These are phyloP conservation scores for Poa annua DNA, from an alignment of 176 grass and related monocot species.

Conservation along the genomic window DNA sequence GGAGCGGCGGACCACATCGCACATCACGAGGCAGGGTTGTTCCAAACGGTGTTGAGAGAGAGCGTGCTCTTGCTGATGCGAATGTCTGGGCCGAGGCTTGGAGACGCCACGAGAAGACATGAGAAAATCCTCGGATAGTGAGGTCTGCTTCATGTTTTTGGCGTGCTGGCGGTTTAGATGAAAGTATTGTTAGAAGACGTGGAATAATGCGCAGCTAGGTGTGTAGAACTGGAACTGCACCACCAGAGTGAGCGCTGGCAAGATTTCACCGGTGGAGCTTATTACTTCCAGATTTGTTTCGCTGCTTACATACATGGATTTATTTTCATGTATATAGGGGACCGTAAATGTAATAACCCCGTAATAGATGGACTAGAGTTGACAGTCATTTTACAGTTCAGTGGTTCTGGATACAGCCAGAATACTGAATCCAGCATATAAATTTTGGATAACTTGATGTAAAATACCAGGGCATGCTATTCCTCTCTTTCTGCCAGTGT, in stretches of 20 bases:
- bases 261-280: slow-evolving; percentile 56
- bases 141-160: not conserved
- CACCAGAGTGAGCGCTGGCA: slow-evolving; percentile 53
- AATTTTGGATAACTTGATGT: not conserved
- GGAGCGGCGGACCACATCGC: slow-evolving; percentile 25
- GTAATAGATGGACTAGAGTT: not conserved
- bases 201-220: slow-evolving; percentile 41
- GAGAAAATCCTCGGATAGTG: not conserved
- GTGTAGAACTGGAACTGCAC: slow-evolving; percentile 46
- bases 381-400: not conserved
- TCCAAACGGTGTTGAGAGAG: slow-evolving; percentile 39
- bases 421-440: not conserved
- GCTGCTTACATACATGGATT: slow-evolving; percentile 21
- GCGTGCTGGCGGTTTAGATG: slow-evolving; percentile 25
- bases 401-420: not conserved
- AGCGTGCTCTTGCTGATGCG: slow-evolving; percentile 51
- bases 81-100: slow-evolving; percentile 55
- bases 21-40: slow-evolving; percentile 38
- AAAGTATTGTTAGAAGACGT: slow-evolving; percentile 28
- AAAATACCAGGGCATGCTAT: not conserved
- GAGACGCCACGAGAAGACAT: slow-evolving; percentile 45
- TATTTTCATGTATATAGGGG: slow-evolving; percentile 30
- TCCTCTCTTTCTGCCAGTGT: not conserved
- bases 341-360: slow-evolving; percentile 23
- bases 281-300: not conserved